Evolutionary conservation across 2,329 filamentous ascomycete genomes (phyloP), one percentile per base, ranked within the genome.

Genomic region (Cladorrhinum sp.): DNA sequence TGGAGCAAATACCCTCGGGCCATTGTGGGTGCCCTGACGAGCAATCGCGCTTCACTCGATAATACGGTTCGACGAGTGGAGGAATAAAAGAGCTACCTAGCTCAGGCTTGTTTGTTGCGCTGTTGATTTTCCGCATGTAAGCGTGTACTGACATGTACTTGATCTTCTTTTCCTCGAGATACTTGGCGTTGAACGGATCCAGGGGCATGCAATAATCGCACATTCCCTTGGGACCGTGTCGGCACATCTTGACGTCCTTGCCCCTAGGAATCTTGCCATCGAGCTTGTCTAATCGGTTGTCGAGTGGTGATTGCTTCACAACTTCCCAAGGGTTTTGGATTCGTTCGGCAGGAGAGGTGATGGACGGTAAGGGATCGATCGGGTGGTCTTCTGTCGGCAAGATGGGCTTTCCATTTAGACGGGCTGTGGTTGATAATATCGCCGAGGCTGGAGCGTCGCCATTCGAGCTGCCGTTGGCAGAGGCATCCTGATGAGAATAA

Each of bases 201-300:
- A 98, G 78, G 0, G 96, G 96, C 85, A 96, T 96, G 78, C 95
- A 99, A 77, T 97, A 96, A 77, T 99, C 95, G 76, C 95, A 99
- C 95, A 99, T 99, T 73, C 95, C 95, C 77, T 96, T 98, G 55
- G 90, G 88, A 1, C 93, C 93, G 74, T 99, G 95, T 64, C 91
- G 88, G 78, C 95, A 99, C 92, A 99, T 95, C 72, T 90, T 91
- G 61, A 77, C 74, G 73, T 96, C 91, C 61, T 83, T 83, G 63
- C 84, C 84, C 64, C 93, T 82, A 20, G 85, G 79, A 55, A 97
- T 96, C 78, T 96, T 99, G 66, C 95, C 95, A 80, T 95, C 89
- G 66, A 88, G 83, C 76, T 86, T 91, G 75, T 99, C 95, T 71
- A 99, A 78, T 59, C 84, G 80, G 72, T 99, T 88, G 72, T 99